These are phyloP conservation scores for Globisporangium nunn DNA, from an alignment of 352 stramenopile genomes.

Conservation along the genomic window DNA sequence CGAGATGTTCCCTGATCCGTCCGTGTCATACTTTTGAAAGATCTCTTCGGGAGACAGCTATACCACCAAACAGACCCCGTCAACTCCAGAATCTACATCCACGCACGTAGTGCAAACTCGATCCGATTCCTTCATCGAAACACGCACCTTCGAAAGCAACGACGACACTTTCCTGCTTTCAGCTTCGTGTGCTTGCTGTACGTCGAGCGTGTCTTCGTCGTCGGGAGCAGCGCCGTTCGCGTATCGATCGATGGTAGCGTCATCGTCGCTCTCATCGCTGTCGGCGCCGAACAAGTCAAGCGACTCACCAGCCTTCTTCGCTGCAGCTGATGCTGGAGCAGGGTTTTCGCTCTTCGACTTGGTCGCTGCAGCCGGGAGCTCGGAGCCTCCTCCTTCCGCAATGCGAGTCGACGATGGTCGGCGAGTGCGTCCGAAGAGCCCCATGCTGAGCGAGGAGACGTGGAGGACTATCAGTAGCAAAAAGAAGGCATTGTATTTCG, in stretches of 20 bases:
- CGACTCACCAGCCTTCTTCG: slow-evolving; percentile 16
- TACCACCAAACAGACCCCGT: neutral
- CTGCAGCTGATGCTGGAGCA: no score
- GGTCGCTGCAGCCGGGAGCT: slow-evolving; percentile 1
- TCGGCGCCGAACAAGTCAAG: slow-evolving; percentile 66
- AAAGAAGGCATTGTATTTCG: neutral
- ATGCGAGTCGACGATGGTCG: slow-evolving; percentile 17
- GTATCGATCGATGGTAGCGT: slow-evolving; percentile 68
- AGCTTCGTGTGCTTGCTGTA: slow-evolving; percentile 18
- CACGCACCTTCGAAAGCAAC: slow-evolving; percentile 51
- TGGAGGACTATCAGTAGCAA: neutral
- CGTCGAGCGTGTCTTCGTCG: slow-evolving; percentile 16
- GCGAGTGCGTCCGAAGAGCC: slow-evolving; percentile 27
- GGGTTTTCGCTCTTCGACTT: neutral
- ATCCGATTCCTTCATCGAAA: neutral
- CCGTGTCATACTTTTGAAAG: slow-evolving; percentile 90
- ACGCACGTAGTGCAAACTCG: neutral
- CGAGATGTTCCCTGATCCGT: slow-evolving; percentile 87
- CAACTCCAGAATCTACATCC: neutral
- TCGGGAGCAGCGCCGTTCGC: slow-evolving; percentile 24
- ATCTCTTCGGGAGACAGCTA: slow-evolving; percentile 80
- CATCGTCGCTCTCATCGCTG: slow-evolving; percentile 78
- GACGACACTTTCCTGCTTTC: slow-evolving; percentile 64
- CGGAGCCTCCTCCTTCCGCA: slow-evolving; percentile 23
- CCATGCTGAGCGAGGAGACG: slow-evolving; percentile 15